phyloP scores from a whole-genome alignment of 495 filamentous ascomycete genomes.

The Neurospora hispaniola region DNA sequence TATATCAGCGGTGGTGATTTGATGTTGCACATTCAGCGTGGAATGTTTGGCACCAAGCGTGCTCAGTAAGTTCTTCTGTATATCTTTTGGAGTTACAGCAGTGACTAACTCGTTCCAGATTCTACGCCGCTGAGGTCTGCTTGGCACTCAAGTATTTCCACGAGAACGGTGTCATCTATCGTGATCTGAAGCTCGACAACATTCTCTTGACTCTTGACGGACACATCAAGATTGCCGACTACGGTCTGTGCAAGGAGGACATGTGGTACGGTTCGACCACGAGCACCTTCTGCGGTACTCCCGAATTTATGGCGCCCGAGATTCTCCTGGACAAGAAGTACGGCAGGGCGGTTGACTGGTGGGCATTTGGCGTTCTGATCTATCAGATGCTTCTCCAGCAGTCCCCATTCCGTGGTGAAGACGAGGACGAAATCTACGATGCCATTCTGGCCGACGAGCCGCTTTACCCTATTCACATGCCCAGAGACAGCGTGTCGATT shows the following conservation, averaged over 20 bases:
- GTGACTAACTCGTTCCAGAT: constrained; percentile 20
- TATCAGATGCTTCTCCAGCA: constrained; percentile 99
- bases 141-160: constrained; percentile 98
- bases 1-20: constrained; percentile 98
- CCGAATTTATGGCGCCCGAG: constrained; percentile 99
- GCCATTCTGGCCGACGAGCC: constrained; percentile 97
- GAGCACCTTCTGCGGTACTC: constrained; percentile 97
- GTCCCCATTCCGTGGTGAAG: constrained; percentile 96
- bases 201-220: constrained; percentile 93
- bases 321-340: constrained; percentile 99
- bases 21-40: constrained; percentile 97
- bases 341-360: constrained; percentile 98
- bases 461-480: constrained; percentile 98
- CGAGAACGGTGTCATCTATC: constrained; percentile 98
- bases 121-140: constrained; percentile 97
- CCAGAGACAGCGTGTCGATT: constrained; percentile 92
- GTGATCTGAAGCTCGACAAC: constrained; percentile 98
- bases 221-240: constrained; percentile 98
- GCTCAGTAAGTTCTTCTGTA: constrained; percentile 48
- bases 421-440: constrained; percentile 99
- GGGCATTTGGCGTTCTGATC: constrained; percentile 99
- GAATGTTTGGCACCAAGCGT: constrained; percentile 88
- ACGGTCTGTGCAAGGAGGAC: constrained; percentile 97
- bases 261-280: constrained; percentile 99
- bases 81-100: background rate